Percentiles rank a stretch among this genome's conserved stretches.
These are phyloP conservation scores for Digitaria exilis DNA, from an alignment of 202 grass and related monocot genomes.

Conservation along the genomic window DNA sequence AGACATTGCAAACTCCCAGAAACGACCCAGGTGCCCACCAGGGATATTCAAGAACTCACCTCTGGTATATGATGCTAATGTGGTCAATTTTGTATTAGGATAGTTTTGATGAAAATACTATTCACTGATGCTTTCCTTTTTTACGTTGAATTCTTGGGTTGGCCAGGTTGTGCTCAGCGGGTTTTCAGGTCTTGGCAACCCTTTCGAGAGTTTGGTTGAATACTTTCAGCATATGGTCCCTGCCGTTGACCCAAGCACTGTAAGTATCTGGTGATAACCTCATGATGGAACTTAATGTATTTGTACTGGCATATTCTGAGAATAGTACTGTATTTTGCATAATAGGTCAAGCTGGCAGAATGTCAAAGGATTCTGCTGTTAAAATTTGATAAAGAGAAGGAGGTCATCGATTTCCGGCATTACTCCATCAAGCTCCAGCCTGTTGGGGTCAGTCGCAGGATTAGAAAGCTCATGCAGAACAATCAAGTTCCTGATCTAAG, in stretches of 20 bases:
- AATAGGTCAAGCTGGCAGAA: slow-evolving; percentile 72
- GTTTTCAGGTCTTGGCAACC: slow-evolving; percentile 61
- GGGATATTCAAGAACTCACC: slow-evolving; percentile 83
- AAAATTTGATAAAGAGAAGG: slow-evolving; percentile 76
- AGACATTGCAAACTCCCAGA: slow-evolving; percentile 78
- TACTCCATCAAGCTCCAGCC: slow-evolving; percentile 86
- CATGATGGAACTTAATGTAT: neutral
- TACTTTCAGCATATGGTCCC: slow-evolving; percentile 89
- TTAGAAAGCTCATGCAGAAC: slow-evolving; percentile 85
- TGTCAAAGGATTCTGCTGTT: slow-evolving; percentile 79
- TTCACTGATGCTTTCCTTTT: neutral
- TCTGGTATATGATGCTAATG: slow-evolving; percentile 49
- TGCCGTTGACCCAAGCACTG: slow-evolving; percentile 78
- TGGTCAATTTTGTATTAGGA: neutral
- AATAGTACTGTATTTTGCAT: neutral
- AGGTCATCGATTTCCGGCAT: slow-evolving; percentile 77
- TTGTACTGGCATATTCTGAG: neutral
- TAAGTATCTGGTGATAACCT: slow-evolving; percentile 36
- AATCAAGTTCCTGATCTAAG: slow-evolving; percentile 85
- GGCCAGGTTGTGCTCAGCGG: slow-evolving; percentile 84
- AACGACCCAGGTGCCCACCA: slow-evolving; percentile 68
- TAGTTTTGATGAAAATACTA: neutral
- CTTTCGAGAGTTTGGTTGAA: slow-evolving; percentile 64
- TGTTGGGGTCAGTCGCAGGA: slow-evolving; percentile 78
- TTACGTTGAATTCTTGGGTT: slow-evolving; percentile 23